Conservation (phyloP, 306 rosid genomes). For the Castanopsis chinensis region DNA sequence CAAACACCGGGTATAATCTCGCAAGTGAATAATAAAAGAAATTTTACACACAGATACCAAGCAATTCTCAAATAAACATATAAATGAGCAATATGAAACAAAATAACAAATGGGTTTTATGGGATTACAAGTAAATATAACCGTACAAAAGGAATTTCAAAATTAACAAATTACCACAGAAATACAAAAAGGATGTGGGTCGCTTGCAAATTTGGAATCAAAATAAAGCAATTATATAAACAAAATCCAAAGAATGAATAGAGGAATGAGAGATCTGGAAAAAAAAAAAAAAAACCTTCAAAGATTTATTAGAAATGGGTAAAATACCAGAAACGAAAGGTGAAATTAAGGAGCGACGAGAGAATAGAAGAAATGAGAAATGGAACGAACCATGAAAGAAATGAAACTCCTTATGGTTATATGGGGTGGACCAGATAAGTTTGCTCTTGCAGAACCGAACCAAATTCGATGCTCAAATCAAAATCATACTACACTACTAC, state of each 20-base stretch:
- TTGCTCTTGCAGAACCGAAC: constrained; percentile 9
- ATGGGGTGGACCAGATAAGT: constrained; percentile 9
- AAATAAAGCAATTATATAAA: not conserved
- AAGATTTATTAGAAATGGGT: not conserved
- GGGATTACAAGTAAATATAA: not conserved
- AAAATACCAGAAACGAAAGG: not conserved
- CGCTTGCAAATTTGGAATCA: not conserved
- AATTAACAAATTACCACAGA: not conserved
- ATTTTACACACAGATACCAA: not conserved
- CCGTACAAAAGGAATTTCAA: not conserved
- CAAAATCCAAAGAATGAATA: constrained; percentile 1
- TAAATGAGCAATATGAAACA: not conserved
- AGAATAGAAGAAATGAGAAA: not conserved
- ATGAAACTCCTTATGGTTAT: not conserved
- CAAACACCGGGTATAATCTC: not conserved
- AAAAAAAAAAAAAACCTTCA: not conserved
- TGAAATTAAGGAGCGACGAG: not conserved
- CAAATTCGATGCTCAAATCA: not conserved
- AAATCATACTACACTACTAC: not conserved
- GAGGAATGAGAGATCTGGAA: constrained; percentile 7
- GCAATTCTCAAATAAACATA: not conserved
- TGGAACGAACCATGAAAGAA: constrained; percentile 42
- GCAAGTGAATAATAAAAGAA: not conserved
- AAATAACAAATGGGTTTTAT: not conserved
- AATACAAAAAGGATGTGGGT: not conserved